phyloP scores from a whole-genome alignment of 345 rosid genomes.

The Trapa bicornis region DNA sequence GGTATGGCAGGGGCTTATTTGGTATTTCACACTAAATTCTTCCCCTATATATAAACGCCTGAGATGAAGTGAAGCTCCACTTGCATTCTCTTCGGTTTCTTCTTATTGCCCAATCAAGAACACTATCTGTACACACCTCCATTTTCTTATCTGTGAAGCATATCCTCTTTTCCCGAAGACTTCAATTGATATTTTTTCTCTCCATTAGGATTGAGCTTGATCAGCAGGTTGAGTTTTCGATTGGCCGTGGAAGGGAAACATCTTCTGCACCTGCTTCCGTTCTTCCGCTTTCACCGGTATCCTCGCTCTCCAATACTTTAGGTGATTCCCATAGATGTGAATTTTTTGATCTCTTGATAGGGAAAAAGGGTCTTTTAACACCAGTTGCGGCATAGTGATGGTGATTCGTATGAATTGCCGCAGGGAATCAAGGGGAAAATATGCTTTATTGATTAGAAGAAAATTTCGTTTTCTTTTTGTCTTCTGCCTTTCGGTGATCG shows the following conservation, averaged over 20 bases:
- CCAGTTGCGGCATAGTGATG: neutral
- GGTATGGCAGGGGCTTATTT: no score
- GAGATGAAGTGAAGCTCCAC: neutral
- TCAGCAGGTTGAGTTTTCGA: neutral
- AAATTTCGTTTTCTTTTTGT: neutral
- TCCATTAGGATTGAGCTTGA: neutral
- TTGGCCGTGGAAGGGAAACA: neutral
- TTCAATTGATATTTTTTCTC: neutral
- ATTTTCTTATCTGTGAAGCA: neutral
- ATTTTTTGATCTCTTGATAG: neutral
- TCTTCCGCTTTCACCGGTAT: neutral
- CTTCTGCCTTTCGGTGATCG: neutral
- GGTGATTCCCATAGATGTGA: neutral
- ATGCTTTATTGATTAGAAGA: no score
- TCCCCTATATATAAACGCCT: slow-evolving; percentile 6
- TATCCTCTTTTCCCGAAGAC: neutral
- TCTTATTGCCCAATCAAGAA: neutral
- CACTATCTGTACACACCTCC: neutral
- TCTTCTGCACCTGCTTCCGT: neutral
- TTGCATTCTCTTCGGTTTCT: neutral
- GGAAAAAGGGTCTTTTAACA: neutral
- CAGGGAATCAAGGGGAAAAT: neutral
- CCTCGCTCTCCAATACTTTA: neutral
- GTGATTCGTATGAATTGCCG: neutral
- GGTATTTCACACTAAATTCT: no score